These are phyloP conservation scores for Aureobasidium lini DNA, from an alignment of 2,329 filamentous ascomycete genomes.

Conservation along the genomic window DNA sequence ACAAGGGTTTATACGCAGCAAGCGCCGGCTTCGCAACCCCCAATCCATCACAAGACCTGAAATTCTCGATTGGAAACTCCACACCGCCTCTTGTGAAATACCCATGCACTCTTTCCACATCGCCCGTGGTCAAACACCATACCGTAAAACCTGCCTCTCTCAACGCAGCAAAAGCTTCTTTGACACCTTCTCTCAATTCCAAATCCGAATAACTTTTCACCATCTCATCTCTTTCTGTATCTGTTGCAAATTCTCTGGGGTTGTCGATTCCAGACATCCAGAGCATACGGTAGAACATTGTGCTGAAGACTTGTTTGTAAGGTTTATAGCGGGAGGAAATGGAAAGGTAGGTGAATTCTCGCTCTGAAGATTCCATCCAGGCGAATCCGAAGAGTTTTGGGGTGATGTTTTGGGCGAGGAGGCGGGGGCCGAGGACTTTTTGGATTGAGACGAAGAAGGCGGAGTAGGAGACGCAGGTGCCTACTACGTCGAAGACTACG, in stretches of 20 bases:
- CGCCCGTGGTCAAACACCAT: conserved; percentile 49
- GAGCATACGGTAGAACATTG: conserved; percentile 44
- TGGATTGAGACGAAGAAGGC: conserved; percentile 37
- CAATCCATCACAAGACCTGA: conserved; percentile 44
- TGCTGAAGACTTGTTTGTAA: conserved; percentile 37
- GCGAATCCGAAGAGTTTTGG: conserved; percentile 38
- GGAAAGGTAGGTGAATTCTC: conserved; percentile 44
- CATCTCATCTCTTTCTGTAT: conserved; percentile 36
- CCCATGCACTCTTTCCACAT: conserved; percentile 42
- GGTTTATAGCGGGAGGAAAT: conserved; percentile 37
- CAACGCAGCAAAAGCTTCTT: conserved; percentile 38
- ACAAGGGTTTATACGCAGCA: conserved; percentile 39
- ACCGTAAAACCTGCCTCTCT: conserved; percentile 42
- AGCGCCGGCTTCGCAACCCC: conserved; percentile 46
- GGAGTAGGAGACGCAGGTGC: conserved; percentile 44
- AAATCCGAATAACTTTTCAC: conserved; percentile 32
- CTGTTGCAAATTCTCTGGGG: conserved; percentile 35
- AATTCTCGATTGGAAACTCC: conserved; percentile 44
- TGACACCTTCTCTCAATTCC: conserved; percentile 32
- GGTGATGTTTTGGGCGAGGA: conserved; percentile 34
- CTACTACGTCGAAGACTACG: conserved; percentile 40
- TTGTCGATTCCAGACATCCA: conserved; percentile 38
- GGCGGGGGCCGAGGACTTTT: conserved; percentile 34
- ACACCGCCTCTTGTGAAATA: conserved; percentile 46
- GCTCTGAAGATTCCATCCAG: conserved; percentile 42